A percentile compares a stretch with the other conserved stretches of the same genome.
phyloP scores from a whole-genome alignment of 225 moss, liverwort and hornwort genomes.

The Takakia lepidozioides region DNA sequence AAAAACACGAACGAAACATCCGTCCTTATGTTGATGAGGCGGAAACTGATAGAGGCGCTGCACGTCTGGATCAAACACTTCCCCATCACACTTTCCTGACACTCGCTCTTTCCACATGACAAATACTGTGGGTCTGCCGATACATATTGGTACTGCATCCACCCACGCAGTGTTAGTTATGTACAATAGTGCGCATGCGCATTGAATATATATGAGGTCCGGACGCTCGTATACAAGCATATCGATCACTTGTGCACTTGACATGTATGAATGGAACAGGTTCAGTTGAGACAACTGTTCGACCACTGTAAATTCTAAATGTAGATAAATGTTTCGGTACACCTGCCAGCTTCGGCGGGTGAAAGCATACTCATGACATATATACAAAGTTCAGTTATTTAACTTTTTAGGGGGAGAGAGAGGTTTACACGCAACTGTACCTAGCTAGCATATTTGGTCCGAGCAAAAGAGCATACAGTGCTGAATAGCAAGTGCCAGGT shows the following conservation, averaged over 20 bases:
- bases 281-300: background rate
- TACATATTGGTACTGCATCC: conserved; percentile 55
- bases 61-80: conserved; percentile 33
- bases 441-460: background rate
- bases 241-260: background rate
- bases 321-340: too few species aligned
- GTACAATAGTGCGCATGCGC: background rate
- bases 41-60: conserved; percentile 29
- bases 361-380: too few species aligned
- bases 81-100: conserved; percentile 9
- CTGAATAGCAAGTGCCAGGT: background rate
- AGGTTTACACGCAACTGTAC: background rate
- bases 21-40: conserved; percentile 44
- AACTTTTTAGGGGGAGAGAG: too few species aligned
- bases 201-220: background rate
- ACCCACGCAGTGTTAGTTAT: too few species aligned
- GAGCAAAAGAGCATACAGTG: background rate
- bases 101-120: conserved; percentile 26
- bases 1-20: conserved; percentile 40
- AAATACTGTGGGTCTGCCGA: conserved; percentile 33
- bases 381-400: too few species aligned
- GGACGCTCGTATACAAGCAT: background rate
- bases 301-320: background rate
- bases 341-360: too few species aligned
- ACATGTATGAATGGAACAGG: too few species aligned